phyloP scores from a whole-genome alignment of 176 grass and related monocot genomes.

The Avena atlantica region DNA sequence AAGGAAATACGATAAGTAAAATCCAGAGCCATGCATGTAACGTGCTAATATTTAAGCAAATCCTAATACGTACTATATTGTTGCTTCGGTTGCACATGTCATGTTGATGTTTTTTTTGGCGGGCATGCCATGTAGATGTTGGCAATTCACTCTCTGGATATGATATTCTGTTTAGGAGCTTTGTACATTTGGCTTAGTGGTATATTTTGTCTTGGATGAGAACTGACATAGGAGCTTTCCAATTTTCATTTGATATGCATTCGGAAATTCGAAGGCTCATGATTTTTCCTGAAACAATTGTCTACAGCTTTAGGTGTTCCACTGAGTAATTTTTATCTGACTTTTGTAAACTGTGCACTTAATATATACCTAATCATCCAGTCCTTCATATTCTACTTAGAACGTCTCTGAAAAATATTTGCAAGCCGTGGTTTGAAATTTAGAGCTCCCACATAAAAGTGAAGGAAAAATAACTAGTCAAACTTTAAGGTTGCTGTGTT shows the following conservation, averaged over 20 bases:
- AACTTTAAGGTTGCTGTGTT: neutral
- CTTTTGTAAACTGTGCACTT: neutral
- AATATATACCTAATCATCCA: neutral
- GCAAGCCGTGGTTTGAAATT: conserved; percentile 21
- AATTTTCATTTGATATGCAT: conserved; percentile 29
- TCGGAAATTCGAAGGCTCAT: neutral
- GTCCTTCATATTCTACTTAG: neutral
- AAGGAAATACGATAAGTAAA: conserved; percentile 27
- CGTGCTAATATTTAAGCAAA: neutral
- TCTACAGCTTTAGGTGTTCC: neutral
- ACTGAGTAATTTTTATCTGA: neutral
- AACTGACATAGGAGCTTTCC: neutral
- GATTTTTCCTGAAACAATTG: neutral
- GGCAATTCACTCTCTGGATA: conserved; percentile 10
- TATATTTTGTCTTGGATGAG: conserved; percentile 6
- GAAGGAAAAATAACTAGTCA: neutral
- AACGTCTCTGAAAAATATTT: conserved; percentile 1
- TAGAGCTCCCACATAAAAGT: neutral
- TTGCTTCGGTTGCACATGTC: neutral
- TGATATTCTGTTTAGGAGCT: neutral
- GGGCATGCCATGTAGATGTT: neutral
- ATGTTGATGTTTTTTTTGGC: neutral
- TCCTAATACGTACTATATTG: neutral
- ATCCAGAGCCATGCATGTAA: conserved; percentile 8
- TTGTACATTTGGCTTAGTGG: neutral